These are phyloP conservation scores for Talaromyces stipitatus DNA, from an alignment of 495 filamentous ascomycete genomes.

Conservation along the genomic window DNA sequence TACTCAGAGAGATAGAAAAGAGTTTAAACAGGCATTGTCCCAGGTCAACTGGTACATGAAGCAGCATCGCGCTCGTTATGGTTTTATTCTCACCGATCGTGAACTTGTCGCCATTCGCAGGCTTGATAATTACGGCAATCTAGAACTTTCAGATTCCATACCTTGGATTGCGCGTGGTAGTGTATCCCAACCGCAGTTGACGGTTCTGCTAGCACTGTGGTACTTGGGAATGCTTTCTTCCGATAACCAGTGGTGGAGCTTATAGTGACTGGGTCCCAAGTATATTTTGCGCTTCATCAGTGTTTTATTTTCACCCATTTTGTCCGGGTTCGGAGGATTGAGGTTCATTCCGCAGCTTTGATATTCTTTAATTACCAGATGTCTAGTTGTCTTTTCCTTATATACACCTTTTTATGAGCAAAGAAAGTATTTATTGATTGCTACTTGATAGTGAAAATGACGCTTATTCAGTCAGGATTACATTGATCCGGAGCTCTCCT, in stretches of 20 bases:
- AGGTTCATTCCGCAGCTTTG: neutral
- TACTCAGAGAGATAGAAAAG: neutral
- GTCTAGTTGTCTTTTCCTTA: neutral
- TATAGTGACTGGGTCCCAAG: neutral
- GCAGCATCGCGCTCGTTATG: constrained; percentile 9
- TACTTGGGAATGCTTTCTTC: constrained; percentile 18
- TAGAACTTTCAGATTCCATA: constrained; percentile 9
- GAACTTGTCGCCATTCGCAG: constrained; percentile 15
- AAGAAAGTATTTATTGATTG: neutral
- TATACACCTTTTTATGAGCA: neutral
- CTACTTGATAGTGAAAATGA: neutral
- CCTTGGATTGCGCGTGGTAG: constrained; percentile 7
- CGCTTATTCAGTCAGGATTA: too few species aligned
- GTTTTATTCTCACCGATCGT: constrained; percentile 13
- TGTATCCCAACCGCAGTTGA: constrained; percentile 3
- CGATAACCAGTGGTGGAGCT: constrained; percentile 6
- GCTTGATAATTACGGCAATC: constrained; percentile 8
- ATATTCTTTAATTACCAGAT: neutral
- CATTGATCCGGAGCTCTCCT: too few species aligned
- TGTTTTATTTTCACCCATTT: neutral
- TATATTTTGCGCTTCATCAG: neutral
- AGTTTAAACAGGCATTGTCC: constrained; percentile 6
- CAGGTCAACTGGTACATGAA: constrained; percentile 13
- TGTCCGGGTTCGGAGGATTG: neutral
- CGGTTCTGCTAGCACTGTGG: constrained; percentile 14